Evolutionary conservation across 1,139 yeast genomes (phyloP).

Genomic region (Wickerhamiella infanticola): DNA sequence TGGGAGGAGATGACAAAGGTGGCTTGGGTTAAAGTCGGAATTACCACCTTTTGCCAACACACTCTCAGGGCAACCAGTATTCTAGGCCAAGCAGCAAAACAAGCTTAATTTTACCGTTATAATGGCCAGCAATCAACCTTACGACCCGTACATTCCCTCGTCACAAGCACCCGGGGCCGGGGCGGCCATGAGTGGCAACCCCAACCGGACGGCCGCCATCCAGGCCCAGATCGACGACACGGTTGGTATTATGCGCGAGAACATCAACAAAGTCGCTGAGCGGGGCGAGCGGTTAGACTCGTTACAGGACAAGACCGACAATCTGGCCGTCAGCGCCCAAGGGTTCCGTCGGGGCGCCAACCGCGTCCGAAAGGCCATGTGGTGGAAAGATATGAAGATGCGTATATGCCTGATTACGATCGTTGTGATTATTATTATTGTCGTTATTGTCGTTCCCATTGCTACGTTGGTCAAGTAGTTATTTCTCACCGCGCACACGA

Average conservation of each 20-base stretch:
- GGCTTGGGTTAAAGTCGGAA: neutral
- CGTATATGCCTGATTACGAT: conserved; percentile 79
- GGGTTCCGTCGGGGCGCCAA: conserved; percentile 96
- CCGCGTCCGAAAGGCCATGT: conserved; percentile 95
- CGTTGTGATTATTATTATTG: conserved; percentile 65
- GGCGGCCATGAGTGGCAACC: conserved; percentile 15
- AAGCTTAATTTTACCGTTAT: neutral
- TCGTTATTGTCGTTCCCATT: conserved; percentile 77
- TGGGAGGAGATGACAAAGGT: neutral
- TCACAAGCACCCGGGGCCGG: conserved; percentile 32
- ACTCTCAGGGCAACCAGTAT: neutral
- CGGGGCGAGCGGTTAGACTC: conserved; percentile 89
- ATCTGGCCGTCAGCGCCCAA: conserved; percentile 83
- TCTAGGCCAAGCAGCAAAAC: neutral
- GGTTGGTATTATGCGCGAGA: conserved; percentile 95
- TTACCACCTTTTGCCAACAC: neutral
- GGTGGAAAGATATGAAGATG: conserved; percentile 99
- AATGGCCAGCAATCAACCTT: conserved; percentile 44
- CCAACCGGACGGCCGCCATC: conserved; percentile 58
- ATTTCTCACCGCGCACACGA: neutral
- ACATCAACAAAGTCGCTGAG: conserved; percentile 89
- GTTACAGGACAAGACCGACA: conserved; percentile 87
- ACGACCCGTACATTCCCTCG: conserved; percentile 75
- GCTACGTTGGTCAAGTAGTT: conserved; percentile 55
- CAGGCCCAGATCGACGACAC: conserved; percentile 94